phyloP scores from a whole-genome alignment of 148 eudicot genomes.

The Drosera capensis region DNA sequence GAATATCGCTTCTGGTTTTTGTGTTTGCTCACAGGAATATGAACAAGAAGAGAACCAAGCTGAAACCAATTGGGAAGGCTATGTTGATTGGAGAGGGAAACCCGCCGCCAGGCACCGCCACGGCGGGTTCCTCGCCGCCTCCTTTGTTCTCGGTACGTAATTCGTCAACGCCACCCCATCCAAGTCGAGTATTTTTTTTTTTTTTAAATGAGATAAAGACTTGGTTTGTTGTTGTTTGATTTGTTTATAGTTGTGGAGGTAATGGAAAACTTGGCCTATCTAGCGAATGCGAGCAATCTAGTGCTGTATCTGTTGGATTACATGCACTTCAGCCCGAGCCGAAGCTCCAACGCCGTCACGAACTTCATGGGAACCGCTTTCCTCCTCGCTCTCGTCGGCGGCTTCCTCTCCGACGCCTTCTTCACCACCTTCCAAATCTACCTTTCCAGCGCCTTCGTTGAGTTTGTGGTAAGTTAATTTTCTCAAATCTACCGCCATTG shows the following conservation, averaged over 20 bases:
- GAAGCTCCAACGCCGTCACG: conserved; percentile 20
- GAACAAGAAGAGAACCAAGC: neutral
- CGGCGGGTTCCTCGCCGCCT: conserved; percentile 41
- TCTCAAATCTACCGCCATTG: too few species aligned
- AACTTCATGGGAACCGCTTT: conserved; percentile 30
- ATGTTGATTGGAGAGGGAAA: conserved; percentile 29
- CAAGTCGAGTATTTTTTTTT: too few species aligned
- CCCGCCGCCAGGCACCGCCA: conserved; percentile 31
- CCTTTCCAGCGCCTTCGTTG: conserved; percentile 9
- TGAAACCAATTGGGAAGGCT: conserved; percentile 24
- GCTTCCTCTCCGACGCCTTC: conserved; percentile 25
- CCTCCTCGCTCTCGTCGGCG: conserved; percentile 25
- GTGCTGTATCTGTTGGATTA: conserved; percentile 14
- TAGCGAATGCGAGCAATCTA: conserved; percentile 25
- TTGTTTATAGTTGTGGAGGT: conserved; percentile 30
- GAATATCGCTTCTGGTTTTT: neutral
- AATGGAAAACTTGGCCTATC: conserved; percentile 26
- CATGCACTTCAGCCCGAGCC: conserved; percentile 21
- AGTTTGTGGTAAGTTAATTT: conserved; percentile 21
- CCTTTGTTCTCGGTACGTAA: conserved; percentile 31
- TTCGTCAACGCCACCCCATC: neutral
- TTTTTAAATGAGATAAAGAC: too few species aligned
- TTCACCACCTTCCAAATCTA: conserved; percentile 18
- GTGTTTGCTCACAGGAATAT: neutral
- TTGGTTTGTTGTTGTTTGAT: neutral